Evolutionary conservation across 768 basidiomycete genomes (phyloP).

Genomic region (Ramaria rubella): DNA sequence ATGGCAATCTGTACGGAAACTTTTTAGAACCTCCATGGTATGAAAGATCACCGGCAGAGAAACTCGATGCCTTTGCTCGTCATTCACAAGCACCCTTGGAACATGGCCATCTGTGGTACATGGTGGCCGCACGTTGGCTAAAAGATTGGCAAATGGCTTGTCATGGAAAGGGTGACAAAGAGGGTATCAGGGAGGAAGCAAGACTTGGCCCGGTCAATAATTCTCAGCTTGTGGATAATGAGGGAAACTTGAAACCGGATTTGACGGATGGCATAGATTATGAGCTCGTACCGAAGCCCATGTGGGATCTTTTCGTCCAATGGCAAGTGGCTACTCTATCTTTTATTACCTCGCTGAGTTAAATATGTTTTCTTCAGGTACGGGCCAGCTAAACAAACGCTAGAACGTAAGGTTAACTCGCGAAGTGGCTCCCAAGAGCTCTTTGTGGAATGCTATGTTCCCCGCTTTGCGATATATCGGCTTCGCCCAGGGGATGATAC

Average conservation of each 20-base stretch:
- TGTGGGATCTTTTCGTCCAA: constrained; percentile 58
- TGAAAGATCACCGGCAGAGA: constrained; percentile 36
- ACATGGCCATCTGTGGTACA: constrained; percentile 71
- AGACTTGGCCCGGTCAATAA: constrained; percentile 76
- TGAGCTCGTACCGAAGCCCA: constrained; percentile 65
- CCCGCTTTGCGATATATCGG: constrained; percentile 50
- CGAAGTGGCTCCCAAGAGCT: constrained; percentile 46
- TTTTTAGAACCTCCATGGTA: constrained; percentile 11
- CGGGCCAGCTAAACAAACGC: constrained; percentile 46
- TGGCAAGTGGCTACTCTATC: constrained; percentile 51
- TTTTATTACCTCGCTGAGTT: not conserved
- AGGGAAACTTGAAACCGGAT: constrained; percentile 31
- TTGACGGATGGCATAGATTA: constrained; percentile 61
- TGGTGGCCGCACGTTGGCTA: constrained; percentile 68
- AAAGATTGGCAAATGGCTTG: constrained; percentile 70
- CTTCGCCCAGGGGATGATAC: constrained; percentile 21
- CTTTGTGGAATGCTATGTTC: constrained; percentile 67
- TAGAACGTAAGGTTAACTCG: constrained; percentile 63
- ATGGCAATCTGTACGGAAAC: constrained; percentile 28
- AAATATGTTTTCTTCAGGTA: constrained; percentile 46
- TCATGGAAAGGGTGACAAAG: constrained; percentile 61
- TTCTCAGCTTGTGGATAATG: constrained; percentile 49
- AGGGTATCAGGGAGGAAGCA: constrained; percentile 52
- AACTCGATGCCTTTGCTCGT: constrained; percentile 43
- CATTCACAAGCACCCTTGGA: constrained; percentile 45